Conservation (phyloP, 2,329 filamentous ascomycete species). For the Phialophora tarda region DNA sequence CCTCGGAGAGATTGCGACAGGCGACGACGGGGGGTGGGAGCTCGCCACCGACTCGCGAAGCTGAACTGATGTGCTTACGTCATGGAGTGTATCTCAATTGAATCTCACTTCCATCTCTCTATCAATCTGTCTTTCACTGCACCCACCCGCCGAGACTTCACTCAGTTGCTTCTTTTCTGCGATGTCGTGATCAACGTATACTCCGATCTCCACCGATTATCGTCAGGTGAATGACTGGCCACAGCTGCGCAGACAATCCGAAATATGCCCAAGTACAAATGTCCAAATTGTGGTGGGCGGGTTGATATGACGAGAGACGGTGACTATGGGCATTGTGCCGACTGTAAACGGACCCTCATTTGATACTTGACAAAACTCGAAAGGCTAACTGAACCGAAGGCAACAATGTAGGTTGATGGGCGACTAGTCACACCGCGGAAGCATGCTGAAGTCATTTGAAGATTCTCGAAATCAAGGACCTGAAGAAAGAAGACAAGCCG, state of each 20-base stretch:
- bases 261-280: conserved; percentile 35
- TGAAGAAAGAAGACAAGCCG: conserved; percentile 21
- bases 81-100: not conserved
- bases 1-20: not conserved
- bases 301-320: conserved; percentile 38
- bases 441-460: not conserved
- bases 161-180: not conserved
- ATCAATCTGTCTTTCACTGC: too few species aligned
- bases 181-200: not conserved
- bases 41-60: not conserved
- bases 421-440: not conserved
- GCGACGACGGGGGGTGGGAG: too few species aligned
- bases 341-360: conserved; percentile 26
- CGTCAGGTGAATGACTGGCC: not conserved
- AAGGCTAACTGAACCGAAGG: conserved; percentile 14
- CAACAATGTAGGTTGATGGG: conserved; percentile 27
- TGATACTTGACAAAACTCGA: not conserved
- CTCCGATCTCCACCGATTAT: not conserved
- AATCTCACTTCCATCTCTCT: not conserved
- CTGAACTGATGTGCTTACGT: conserved; percentile 6
- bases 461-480: conserved; percentile 31
- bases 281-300: conserved; percentile 35
- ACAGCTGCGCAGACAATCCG: not conserved
- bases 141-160: not conserved
- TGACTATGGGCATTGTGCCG: conserved; percentile 38